These are phyloP conservation scores for Rhodotorula babjevae DNA, from an alignment of 768 basidiomycete genomes.

Conservation along the genomic window DNA sequence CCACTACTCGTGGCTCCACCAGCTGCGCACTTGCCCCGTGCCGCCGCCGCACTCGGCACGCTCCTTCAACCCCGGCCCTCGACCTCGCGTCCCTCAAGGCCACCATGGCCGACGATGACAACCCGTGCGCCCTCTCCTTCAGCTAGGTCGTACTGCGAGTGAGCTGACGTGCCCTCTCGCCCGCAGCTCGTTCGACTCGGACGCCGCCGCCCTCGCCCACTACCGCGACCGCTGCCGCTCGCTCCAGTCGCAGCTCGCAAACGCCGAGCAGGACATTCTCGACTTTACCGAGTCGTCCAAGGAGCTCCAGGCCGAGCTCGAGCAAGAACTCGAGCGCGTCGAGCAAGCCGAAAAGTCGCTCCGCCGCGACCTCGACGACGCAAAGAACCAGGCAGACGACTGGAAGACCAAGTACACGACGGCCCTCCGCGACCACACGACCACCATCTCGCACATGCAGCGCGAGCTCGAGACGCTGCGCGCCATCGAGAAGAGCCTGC, in stretches of 20 bases:
- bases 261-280: constrained; percentile 77
- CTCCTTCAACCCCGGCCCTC: background rate
- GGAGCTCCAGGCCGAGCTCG: constrained; percentile 88
- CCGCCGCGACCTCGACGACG: constrained; percentile 53
- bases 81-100: too few species aligned
- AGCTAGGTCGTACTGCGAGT: background rate
- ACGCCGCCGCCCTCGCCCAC: constrained; percentile 33
- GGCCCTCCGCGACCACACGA: constrained; percentile 61
- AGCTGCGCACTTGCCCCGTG: too few species aligned
- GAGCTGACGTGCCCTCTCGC: background rate
- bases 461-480: constrained; percentile 79
- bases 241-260: constrained; percentile 70
- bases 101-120: background rate
- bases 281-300: constrained; percentile 82
- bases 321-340: constrained; percentile 79
- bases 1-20: too few species aligned
- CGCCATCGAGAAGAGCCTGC: constrained; percentile 65
- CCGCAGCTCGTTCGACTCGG: constrained; percentile 19
- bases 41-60: too few species aligned
- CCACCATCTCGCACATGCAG: constrained; percentile 82
- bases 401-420: constrained; percentile 65
- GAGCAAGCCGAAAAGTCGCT: constrained; percentile 67
- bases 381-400: constrained; percentile 73
- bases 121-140: constrained; percentile 1
- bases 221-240: constrained; percentile 44